These are phyloP conservation scores for Aspergillus sclerotioniger DNA, from an alignment of 495 filamentous ascomycete species.

Conservation along the genomic window DNA sequence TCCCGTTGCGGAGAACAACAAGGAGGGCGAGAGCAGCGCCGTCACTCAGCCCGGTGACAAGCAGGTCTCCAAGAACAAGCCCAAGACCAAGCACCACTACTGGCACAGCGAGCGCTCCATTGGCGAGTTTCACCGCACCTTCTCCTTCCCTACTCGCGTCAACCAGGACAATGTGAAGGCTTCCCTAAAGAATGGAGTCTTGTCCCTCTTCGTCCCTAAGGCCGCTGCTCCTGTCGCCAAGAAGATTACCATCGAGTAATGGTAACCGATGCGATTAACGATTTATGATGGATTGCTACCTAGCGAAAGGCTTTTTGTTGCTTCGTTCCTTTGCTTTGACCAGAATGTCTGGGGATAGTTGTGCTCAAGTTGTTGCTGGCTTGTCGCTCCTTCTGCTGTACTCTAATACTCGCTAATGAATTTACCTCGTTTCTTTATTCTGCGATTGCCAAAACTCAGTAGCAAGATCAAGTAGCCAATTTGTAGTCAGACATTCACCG, in stretches of 20 bases:
- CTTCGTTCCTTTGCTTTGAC: neutral
- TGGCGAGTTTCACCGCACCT: constrained; percentile 79
- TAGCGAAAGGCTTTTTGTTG: neutral
- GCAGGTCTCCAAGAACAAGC: constrained; percentile 12
- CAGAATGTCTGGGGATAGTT: neutral
- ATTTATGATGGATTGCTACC: neutral
- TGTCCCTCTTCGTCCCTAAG: constrained; percentile 82
- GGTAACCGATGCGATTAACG: neutral
- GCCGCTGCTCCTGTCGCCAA: constrained; percentile 47
- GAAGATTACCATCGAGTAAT: constrained; percentile 63
- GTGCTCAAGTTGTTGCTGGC: neutral
- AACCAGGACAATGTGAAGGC: constrained; percentile 80
- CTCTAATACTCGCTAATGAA: neutral
- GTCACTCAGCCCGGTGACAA: constrained; percentile 15
- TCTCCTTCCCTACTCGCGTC: constrained; percentile 74
- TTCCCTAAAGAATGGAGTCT: constrained; percentile 72
- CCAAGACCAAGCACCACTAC: constrained; percentile 53
- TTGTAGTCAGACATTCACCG: too few relatives aligned
- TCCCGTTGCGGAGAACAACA: neutral
- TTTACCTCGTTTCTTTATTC: too few relatives aligned
- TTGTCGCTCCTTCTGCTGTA: neutral
- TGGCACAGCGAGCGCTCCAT: constrained; percentile 83
- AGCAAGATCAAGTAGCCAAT: too few relatives aligned
- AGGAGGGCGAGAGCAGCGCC: constrained; percentile 15
- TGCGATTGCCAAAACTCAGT: too few relatives aligned